Percentiles rank a stretch among this genome's conserved stretches.
These are phyloP conservation scores for Antitrichia curtipendula DNA, from an alignment of 225 moss, liverwort and hornwort genomes.

Conservation along the genomic window DNA sequence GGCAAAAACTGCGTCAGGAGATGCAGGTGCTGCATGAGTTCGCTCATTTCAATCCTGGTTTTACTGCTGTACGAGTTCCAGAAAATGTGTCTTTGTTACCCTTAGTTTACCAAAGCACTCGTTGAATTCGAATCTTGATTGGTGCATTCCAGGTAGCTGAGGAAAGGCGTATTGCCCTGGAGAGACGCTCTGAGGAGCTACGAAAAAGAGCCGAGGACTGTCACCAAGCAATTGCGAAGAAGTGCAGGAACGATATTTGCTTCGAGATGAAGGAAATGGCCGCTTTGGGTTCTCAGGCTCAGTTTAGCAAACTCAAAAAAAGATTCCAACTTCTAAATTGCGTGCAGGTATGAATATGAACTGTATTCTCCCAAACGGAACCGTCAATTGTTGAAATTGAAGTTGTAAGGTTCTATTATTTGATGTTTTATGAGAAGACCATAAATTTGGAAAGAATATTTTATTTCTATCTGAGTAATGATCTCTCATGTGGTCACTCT, in stretches of 20 bases:
- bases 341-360: conserved; percentile 19
- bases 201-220: conserved; percentile 5
- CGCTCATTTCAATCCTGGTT: neutral
- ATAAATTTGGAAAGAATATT: neutral
- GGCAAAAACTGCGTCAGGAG: conserved; percentile 14
- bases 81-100: neutral
- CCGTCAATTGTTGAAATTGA: neutral
- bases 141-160: conserved; percentile 26
- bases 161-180: conserved; percentile 10
- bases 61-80: neutral
- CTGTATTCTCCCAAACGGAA: neutral
- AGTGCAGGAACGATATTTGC: neutral
- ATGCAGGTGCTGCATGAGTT: conserved; percentile 13
- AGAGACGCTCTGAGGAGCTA: conserved; percentile 22
- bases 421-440: neutral
- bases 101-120: neutral
- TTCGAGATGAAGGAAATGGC: neutral
- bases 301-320: conserved; percentile 7
- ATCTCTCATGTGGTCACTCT: neutral
- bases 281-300: neutral
- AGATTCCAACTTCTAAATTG: conserved; percentile 21
- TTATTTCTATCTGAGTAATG: neutral
- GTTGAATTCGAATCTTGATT: neutral
- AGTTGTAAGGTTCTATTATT: neutral
- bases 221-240: conserved; percentile 13